phyloP scores from a whole-genome alignment of 257 asterid species.

The Echium plantagineum region DNA sequence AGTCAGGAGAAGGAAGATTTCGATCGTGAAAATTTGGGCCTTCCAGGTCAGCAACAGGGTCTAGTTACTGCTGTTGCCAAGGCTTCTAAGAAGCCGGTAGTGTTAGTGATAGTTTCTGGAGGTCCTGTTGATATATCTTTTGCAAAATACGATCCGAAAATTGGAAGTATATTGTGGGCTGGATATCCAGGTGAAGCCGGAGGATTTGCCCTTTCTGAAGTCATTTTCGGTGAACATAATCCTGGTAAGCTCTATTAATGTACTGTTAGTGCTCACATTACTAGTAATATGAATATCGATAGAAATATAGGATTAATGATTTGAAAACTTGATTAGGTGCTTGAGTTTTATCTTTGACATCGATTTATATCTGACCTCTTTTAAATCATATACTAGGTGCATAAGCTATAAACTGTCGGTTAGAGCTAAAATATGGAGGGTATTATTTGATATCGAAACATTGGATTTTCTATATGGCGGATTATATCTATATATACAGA shows the following conservation, averaged over 20 bases:
- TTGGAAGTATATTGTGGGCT: conserved; percentile 64
- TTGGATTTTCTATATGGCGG: no score
- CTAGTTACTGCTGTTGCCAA: conserved; percentile 30
- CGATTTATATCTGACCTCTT: no score
- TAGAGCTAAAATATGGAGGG: no score
- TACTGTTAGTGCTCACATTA: not conserved
- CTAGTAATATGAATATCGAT: no score
- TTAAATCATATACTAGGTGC: no score
- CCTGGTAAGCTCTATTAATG: conserved; percentile 29
- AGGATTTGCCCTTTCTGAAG: conserved; percentile 46
- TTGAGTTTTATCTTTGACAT: no score
- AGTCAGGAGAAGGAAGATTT: conserved; percentile 35
- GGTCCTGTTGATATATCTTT: conserved; percentile 67
- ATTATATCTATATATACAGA: no score
- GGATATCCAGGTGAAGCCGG: conserved; percentile 76
- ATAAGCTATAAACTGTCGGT: no score
- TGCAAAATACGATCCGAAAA: conserved; percentile 34
- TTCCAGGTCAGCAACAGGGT: conserved; percentile 45
- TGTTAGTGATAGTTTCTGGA: conserved; percentile 42
- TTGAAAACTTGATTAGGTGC: no score
- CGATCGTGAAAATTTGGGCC: conserved; percentile 37
- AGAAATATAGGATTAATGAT: no score
- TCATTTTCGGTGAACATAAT: conserved; percentile 47
- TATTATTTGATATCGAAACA: no score
- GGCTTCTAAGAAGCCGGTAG: conserved; percentile 36